Evolutionary conservation across 2,329 filamentous ascomycete species (phyloP).

Genomic region (Aureobasidium sp.): DNA sequence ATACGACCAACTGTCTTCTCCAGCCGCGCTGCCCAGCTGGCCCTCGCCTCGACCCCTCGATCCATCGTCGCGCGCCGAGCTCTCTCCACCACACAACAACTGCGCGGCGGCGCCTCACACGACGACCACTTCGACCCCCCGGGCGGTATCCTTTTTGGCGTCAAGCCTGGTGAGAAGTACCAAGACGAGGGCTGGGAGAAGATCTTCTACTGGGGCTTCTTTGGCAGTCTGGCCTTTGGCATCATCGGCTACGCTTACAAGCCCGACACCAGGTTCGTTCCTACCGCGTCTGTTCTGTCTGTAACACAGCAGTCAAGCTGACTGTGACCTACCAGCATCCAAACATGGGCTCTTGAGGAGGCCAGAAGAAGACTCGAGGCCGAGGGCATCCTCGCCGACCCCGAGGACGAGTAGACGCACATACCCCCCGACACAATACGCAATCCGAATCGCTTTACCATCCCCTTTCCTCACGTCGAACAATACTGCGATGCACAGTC

Average conservation of each 20-base stretch:
- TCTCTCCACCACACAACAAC: conserved; percentile 27
- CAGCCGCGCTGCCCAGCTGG: conserved; percentile 9
- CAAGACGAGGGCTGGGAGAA: conserved; percentile 96
- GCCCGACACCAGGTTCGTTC: conserved; percentile 93
- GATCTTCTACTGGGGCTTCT: conserved; percentile 77
- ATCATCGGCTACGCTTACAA: conserved; percentile 87
- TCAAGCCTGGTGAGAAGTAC: conserved; percentile 92
- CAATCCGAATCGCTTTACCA: conserved; percentile 17
- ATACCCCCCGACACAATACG: background rate
- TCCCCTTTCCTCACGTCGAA: background rate
- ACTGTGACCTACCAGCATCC: conserved; percentile 59
- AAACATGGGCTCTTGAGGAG: conserved; percentile 98
- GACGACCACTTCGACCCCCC: conserved; percentile 83
- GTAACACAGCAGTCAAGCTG: background rate
- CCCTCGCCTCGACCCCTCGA: conserved; percentile 5
- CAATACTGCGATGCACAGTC: background rate
- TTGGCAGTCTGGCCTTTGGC: conserved; percentile 65
- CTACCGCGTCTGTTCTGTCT: background rate
- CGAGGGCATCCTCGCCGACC: conserved; percentile 87
- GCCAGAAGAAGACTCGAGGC: conserved; percentile 89
- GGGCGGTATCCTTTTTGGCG: conserved; percentile 83
- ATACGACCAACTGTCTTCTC: conserved; percentile 10
- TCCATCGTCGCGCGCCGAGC: conserved; percentile 18
- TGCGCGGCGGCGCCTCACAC: conserved; percentile 49
- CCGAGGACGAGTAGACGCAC: conserved; percentile 34